phyloP scores from a whole-genome alignment of 176 grass and related monocot genomes.

The Microstegium vimineum region DNA sequence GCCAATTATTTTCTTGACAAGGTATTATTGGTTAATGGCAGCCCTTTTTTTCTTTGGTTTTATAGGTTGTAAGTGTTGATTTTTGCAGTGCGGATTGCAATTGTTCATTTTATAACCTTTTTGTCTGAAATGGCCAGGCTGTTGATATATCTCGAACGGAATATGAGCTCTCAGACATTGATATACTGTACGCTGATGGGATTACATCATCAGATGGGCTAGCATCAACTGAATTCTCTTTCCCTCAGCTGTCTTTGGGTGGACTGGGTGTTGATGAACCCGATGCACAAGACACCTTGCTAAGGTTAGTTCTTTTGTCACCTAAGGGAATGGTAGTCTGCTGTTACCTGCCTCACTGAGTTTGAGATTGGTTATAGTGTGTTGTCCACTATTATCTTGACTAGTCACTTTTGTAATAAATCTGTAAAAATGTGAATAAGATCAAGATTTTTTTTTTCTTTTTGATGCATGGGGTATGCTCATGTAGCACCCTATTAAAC shows the following conservation, averaged over 20 bases:
- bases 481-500: not conserved
- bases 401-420: not conserved
- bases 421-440: not conserved
- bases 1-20: slow-evolving; percentile 87
- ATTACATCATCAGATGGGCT: slow-evolving; percentile 75
- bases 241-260: slow-evolving; percentile 45
- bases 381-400: not conserved
- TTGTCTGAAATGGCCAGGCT: slow-evolving; percentile 56
- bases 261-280: slow-evolving; percentile 47
- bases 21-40: slow-evolving; percentile 46
- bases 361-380: not conserved
- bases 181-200: slow-evolving; percentile 81
- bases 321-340: not conserved
- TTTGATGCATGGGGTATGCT: not conserved
- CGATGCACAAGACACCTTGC: slow-evolving; percentile 58
- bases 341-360: not conserved
- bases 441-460: not conserved
- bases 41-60: not conserved
- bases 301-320: slow-evolving; percentile 57
- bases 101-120: slow-evolving; percentile 3
- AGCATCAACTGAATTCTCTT: slow-evolving; percentile 74
- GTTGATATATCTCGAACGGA: slow-evolving; percentile 83
- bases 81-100: not conserved
- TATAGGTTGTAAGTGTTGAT: not conserved
- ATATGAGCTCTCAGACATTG: slow-evolving; percentile 76